Evolutionary conservation across 164 flowering plant species (phyloP), one percentile per base, ranked within the genome.

Genomic region (Nelumbo lutea): DNA sequence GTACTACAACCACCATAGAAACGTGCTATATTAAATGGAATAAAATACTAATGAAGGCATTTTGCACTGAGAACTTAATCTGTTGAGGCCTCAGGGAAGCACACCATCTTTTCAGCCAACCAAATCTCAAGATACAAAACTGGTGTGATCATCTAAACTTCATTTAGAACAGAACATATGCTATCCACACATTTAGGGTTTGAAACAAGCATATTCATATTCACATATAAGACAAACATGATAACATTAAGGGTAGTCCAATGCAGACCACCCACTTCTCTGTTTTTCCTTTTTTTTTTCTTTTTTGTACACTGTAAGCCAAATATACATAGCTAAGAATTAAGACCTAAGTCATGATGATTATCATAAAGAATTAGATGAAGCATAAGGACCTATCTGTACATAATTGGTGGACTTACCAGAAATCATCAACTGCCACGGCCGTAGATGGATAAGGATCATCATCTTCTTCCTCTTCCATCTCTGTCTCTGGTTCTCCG

Each of bases 401-500:
- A 77, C 80, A 77, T 46, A 27, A 61, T 66, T 45, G 58, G 39
- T 53, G 45, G 43, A 41, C 64, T 65, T 67, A 82, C 79, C 82
- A 79, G 89, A 87, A 84, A 69, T 53, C 72, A 77, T 87, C 93
- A 50, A 77, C 79, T 9, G 74, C 80, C 13, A 81, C 83, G 1
- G 78, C 42, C 15, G 85, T 62, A 8, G 86, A 67, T 46, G 88
- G 74, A 52, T 71, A 67, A 9, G 70, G 59, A 42, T 82, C 77
- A 59, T 82, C 82, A 59, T 82, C 82, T 47, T 85, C 88, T 61
- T 79, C 87, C 77, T 84, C 86, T 79, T 90, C 94, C 86, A 84
- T 70, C 83, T 88, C 97, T 69, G 80, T 46, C 83, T 90, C 92
- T 14, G 87, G 93, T 76, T 89, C 88, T 8, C 62, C 73, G 1